Base-by-base conservation (phyloP, 805 yeast genomes). In the Teunomyces gatunensis region DNA sequence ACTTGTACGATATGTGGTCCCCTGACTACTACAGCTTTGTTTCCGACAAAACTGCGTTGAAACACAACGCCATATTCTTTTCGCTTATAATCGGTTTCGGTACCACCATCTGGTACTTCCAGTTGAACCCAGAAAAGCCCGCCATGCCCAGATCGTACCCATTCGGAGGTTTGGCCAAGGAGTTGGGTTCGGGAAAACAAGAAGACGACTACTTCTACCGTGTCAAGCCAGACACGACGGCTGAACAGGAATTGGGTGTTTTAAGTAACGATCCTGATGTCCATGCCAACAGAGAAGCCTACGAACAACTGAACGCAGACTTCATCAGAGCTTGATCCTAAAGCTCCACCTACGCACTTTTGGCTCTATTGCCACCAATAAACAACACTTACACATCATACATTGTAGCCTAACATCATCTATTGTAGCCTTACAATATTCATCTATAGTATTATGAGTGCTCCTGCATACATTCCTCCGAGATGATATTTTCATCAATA, bases 1-100 rank as follows among this genome's bases (percentile, higher is more conserved):
- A 88, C 60, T 70, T 80, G 65, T 74, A 83, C 60, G 91, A 88
- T 65, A 77, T 87, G 75, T 88, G 96, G 96, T 80, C 96, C 6
- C 94, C 96, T 10, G 95, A 88, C 60, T 78, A 83, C 60, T 81
- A 74, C 63, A 81, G 83, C 56, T 64, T 73, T 33, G 85, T 82
- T 29, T 69, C 78, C 34, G 85, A 86, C 65, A 61, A 66, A 40
- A 76, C 79, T 28, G 95, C 96, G 1, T 64, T 82, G 45, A 75
- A 67, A 55, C 80, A 80, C 64, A 78, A 83, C 53, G 69, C 68
- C n/a, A 60, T 71, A 6, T 85, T 85, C 66, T 69, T 73, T 49
- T 59, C 67, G 4, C 56, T 60, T 32, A 51, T 73, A 39, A 42
- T 69, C 50, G 69, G 69, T 2, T 79, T 85, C 57, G 82, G 76